These are phyloP conservation scores for Tephrocybe sp. DNA, from an alignment of 768 basidiomycete species.

Conservation along the genomic window DNA sequence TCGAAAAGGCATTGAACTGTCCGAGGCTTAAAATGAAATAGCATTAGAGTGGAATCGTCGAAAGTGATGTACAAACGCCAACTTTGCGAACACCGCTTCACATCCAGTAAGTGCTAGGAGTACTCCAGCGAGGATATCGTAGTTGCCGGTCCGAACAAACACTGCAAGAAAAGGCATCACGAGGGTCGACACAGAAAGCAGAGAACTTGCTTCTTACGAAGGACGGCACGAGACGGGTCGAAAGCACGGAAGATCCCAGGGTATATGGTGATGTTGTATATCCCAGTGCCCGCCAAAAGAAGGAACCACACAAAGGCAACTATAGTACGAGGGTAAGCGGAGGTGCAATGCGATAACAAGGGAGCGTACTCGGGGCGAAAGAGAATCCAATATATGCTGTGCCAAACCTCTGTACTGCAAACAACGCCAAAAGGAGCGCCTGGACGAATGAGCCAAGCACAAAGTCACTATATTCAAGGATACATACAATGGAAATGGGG, in stretches of 20 bases:
- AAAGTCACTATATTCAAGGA: background rate
- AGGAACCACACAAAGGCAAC: slow-evolving; percentile 59
- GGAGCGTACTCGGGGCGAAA: slow-evolving; percentile 49
- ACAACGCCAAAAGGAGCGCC: slow-evolving; percentile 57
- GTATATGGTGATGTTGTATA: slow-evolving; percentile 52
- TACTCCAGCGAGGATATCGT: slow-evolving; percentile 61
- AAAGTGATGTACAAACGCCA: slow-evolving; percentile 15
- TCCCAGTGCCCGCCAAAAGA: slow-evolving; percentile 50
- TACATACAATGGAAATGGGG: slow-evolving; percentile 59
- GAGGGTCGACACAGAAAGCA: background rate
- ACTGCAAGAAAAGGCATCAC: slow-evolving; percentile 30
- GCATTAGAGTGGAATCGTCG: background rate
- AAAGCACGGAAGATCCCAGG: slow-evolving; percentile 67
- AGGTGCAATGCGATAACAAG: too few species aligned
- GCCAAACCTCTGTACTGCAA: slow-evolving; percentile 60
- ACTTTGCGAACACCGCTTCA: slow-evolving; percentile 72
- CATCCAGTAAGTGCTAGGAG: slow-evolving; percentile 69
- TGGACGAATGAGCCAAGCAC: slow-evolving; percentile 13
- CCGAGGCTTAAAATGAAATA: slow-evolving; percentile 44
- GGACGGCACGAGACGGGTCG: slow-evolving; percentile 64
- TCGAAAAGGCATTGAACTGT: slow-evolving; percentile 63
- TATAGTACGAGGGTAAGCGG: slow-evolving; percentile 18
- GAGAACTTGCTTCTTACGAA: slow-evolving; percentile 39
- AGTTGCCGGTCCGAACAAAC: slow-evolving; percentile 65
- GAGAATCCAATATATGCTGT: slow-evolving; percentile 48